These are phyloP conservation scores for Yamadazyma atmosphaerica DNA, from an alignment of 1,139 yeast genomes.

Conservation along the genomic window DNA sequence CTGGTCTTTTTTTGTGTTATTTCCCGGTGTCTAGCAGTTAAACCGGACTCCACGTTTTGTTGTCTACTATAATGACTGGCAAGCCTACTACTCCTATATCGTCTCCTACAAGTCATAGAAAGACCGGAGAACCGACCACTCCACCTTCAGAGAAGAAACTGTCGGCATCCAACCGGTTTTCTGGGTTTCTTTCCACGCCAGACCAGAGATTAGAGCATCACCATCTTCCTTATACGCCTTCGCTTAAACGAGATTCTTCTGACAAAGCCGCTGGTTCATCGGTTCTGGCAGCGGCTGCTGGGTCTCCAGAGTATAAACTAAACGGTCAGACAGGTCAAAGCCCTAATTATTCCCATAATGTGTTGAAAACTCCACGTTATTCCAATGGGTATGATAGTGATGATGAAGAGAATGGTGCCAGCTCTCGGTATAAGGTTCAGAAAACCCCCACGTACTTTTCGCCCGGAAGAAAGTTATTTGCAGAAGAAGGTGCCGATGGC, in stretches of 20 bases:
- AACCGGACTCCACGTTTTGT: not conserved
- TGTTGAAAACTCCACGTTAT: constrained; percentile 40
- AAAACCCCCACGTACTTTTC: constrained; percentile 44
- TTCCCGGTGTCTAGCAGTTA: no score
- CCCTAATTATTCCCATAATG: constrained; percentile 12
- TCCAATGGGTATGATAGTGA: constrained; percentile 27
- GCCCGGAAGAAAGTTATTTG: constrained; percentile 38
- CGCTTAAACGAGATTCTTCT: constrained; percentile 27
- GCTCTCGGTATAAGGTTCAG: constrained; percentile 26
- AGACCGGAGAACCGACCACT: constrained; percentile 12
- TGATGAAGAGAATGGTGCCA: constrained; percentile 17
- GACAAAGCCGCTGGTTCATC: constrained; percentile 24
- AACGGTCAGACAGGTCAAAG: constrained; percentile 6
- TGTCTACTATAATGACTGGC: constrained; percentile 15
- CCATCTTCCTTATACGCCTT: constrained; percentile 43
- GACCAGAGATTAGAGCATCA: constrained; percentile 20
- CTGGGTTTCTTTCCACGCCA: constrained; percentile 34
- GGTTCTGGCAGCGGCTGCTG: not conserved
- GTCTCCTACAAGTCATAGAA: constrained; percentile 17
- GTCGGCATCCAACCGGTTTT: constrained; percentile 18
- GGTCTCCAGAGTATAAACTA: constrained; percentile 1
- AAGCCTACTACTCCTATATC: constrained; percentile 40
- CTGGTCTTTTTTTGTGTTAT: no score
- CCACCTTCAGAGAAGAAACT: constrained; percentile 15
- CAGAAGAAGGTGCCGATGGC: constrained; percentile 13